Conservation (phyloP, 2,329 filamentous ascomycete species). For the Colletotrichum navitas region DNA sequence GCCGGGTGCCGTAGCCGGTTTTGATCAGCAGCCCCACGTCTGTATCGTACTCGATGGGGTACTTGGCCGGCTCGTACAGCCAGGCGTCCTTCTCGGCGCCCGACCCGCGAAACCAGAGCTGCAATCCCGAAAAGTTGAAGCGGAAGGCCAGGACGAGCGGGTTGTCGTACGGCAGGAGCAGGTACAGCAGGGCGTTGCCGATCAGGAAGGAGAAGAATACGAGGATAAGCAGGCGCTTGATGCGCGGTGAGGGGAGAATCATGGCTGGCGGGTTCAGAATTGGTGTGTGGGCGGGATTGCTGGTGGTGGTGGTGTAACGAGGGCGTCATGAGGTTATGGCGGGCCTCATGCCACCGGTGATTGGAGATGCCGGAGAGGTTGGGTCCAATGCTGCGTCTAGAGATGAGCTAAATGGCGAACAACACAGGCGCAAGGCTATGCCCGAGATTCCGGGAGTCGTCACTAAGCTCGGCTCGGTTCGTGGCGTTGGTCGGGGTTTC, state of each 20-base stretch:
- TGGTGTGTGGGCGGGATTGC: background rate
- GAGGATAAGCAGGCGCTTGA: slow-evolving; percentile 31
- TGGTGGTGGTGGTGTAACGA: background rate
- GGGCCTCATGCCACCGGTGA: background rate
- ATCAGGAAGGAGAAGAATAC: slow-evolving; percentile 24
- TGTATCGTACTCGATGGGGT: slow-evolving; percentile 58
- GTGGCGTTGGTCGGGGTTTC: background rate
- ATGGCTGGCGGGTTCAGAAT: slow-evolving; percentile 1
- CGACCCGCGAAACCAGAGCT: slow-evolving; percentile 48
- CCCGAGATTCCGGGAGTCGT: background rate
- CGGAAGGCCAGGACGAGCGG: slow-evolving; percentile 39
- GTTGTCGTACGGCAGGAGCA: slow-evolving; percentile 42
- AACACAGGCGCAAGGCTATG: background rate
- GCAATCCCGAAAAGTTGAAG: slow-evolving; percentile 46
- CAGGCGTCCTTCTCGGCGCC: slow-evolving; percentile 55
- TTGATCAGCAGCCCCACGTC: slow-evolving; percentile 67
- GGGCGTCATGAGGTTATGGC: slow-evolving; percentile 12
- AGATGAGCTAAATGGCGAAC: background rate
- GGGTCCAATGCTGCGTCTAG: background rate
- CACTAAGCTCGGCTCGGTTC: too few relatives aligned
- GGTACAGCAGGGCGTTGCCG: slow-evolving; percentile 28
- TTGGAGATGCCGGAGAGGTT: background rate
- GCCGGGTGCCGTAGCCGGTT: slow-evolving; percentile 67
- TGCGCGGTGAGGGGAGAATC: slow-evolving; percentile 22
- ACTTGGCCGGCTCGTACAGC: slow-evolving; percentile 55